phyloP scores from a whole-genome alignment of 768 basidiomycete genomes.

The Suillus luteus region DNA sequence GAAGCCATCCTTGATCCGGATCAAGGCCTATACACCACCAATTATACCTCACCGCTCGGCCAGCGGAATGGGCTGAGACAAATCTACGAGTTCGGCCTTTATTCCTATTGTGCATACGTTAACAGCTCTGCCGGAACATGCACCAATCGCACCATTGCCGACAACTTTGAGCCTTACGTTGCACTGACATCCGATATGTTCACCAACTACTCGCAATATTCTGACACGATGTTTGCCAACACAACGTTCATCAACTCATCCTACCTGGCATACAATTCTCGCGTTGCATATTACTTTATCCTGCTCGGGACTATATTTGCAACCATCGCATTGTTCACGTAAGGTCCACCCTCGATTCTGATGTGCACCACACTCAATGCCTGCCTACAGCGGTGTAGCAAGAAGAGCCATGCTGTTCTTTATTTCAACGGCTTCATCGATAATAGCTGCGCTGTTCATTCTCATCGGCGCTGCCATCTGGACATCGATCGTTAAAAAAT shows the following conservation, averaged over 20 bases:
- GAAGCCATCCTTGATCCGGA: conserved; percentile 58
- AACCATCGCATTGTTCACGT: conserved; percentile 68
- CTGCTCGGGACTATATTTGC: conserved; percentile 72
- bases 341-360: conserved; percentile 31
- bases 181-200: conserved; percentile 69
- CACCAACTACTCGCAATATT: conserved; percentile 58
- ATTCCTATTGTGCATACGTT: conserved; percentile 76
- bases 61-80: conserved; percentile 61
- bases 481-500: conserved; percentile 73
- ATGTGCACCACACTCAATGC: conserved; percentile 10
- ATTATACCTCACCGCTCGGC: conserved; percentile 63
- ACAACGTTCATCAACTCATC: conserved; percentile 60
- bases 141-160: conserved; percentile 58
- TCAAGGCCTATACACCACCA: conserved; percentile 62
- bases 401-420: conserved; percentile 69
- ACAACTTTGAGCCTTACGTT: conserved; percentile 64
- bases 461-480: conserved; percentile 74
- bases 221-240: conserved; percentile 51
- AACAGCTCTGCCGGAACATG: conserved; percentile 62
- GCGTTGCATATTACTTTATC: conserved; percentile 74
- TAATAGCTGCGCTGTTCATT: conserved; percentile 60
- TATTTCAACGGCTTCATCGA: conserved; percentile 62
- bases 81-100: conserved; percentile 78
- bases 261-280: conserved; percentile 63
- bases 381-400: conserved; percentile 56